Evolutionary conservation across 1,284 basidiomycete species (phyloP), one percentile per base, ranked within the genome.

Genomic region (Lignosus rhinocerotis): DNA sequence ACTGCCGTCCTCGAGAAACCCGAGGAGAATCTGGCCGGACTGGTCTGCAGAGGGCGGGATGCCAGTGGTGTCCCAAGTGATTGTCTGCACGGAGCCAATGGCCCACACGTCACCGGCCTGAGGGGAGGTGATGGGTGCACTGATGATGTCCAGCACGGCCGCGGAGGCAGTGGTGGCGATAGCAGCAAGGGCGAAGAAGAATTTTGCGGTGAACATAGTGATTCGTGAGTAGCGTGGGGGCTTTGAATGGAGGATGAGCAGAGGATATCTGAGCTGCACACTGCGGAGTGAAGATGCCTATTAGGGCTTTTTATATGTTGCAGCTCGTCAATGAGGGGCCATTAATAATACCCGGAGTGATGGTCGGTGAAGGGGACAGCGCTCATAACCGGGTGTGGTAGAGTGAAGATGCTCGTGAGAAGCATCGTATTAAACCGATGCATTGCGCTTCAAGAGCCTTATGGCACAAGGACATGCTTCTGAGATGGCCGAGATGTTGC

Each of bases 41-140:
- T 70, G 60, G 60, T 70, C 64, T 53, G 58, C 31, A 25, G 31
- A 63, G 68, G 11, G 61, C 16, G 78, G 77, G 38, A 81, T 56
- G 21, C 62, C 47, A 39, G 55, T 14, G 5, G 68, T 73, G 34
- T 62, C 58, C 83, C 83, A 85, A 45, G 68, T 67, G 57, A 85
- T 76, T n/a, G 61, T 68, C 61, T 80, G 75, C 0, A 10, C 55
- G 16, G 58, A 53, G 5, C 56, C 58, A 39, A 58, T 43, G n/a
- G 51, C 21, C 55, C 61, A 60, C 10, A 56, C 39, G 42, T 53
- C 58, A 2, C 47, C 55, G 12, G 47, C 42, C n/a, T 39, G 8
- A 31, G 57, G 57, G 14, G 48, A 25, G 31, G 57, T 58, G 48
- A 58, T 42, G 17, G 31, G 41, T 21, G 53, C 48, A 30, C n/a